A percentile compares a stretch with the other conserved stretches of the same genome.
phyloP scores from a whole-genome alignment of 768 basidiomycete species.

The Suillus sp. region DNA sequence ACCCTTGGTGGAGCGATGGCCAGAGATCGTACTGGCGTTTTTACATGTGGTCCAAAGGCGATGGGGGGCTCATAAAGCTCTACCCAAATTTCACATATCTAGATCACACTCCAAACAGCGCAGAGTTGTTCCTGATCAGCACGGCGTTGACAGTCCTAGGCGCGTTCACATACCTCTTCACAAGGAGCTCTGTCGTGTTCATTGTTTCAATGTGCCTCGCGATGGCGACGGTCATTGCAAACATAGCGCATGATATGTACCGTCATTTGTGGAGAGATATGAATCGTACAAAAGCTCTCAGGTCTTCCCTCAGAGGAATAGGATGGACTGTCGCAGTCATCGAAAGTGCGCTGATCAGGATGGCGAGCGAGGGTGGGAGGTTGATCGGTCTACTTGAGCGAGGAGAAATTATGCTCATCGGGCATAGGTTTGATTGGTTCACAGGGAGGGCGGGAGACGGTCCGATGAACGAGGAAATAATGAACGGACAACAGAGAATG shows the following conservation, averaged over 20 bases:
- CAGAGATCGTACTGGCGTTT: constrained; percentile 50
- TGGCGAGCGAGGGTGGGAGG: constrained; percentile 53
- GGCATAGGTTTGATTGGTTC: constrained; percentile 60
- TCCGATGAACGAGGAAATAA: constrained; percentile 46
- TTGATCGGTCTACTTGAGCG: constrained; percentile 46
- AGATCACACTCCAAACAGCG: constrained; percentile 51
- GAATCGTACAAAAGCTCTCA: constrained; percentile 34
- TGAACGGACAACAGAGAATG: constrained; percentile 40
- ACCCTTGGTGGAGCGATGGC: constrained; percentile 60
- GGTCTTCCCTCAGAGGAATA: constrained; percentile 36
- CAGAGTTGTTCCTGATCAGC: constrained; percentile 43
- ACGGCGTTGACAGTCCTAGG: constrained; percentile 19
- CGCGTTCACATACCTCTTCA: constrained; percentile 19
- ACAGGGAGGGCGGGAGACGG: constrained; percentile 40
- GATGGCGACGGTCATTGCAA: constrained; percentile 38
- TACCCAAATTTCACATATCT: constrained; percentile 50
- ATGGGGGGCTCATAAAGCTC: constrained; percentile 49
- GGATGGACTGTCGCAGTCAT: constrained; percentile 46
- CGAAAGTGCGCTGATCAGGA: constrained; percentile 53
- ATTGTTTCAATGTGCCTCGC: constrained; percentile 26
- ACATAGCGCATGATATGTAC: constrained; percentile 51
- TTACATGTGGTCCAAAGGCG: constrained; percentile 61
- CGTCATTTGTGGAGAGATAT: constrained; percentile 48
- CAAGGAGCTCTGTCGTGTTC: constrained; percentile 14
- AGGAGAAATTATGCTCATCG: constrained; percentile 41